Evolutionary conservation across 2,329 filamentous ascomycete species (phyloP).

Genomic region (Ophiocordyceps camponoti-rufipedis): DNA sequence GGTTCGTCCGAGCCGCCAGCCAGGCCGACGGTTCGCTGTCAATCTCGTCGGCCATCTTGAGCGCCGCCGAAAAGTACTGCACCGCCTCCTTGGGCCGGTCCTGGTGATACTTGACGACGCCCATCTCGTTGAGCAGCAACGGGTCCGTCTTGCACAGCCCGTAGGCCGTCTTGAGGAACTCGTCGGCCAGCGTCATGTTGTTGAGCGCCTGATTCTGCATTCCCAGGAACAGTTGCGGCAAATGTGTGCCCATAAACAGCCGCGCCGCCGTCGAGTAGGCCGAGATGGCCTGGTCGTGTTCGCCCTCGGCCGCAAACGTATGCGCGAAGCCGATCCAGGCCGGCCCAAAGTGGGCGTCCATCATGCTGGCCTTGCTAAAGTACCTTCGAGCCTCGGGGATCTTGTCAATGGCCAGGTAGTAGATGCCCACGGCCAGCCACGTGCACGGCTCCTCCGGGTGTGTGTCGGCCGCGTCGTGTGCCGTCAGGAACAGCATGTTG

Average conservation of each 20-base stretch:
- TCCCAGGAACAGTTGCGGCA: constrained; percentile 87
- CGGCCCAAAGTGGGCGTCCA: constrained; percentile 92
- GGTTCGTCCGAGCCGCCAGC: constrained; percentile 70
- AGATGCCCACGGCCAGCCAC: constrained; percentile 87
- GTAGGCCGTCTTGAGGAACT: constrained; percentile 85
- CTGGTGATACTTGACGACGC: constrained; percentile 89
- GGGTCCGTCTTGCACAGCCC: constrained; percentile 70
- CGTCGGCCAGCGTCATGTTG: constrained; percentile 83
- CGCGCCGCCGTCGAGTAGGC: constrained; percentile 92
- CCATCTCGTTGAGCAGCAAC: constrained; percentile 84
- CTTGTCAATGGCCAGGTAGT: constrained; percentile 78
- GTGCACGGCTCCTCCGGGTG: constrained; percentile 82
- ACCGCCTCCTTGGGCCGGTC: constrained; percentile 59
- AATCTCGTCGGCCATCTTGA: constrained; percentile 62
- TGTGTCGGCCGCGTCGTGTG: constrained; percentile 81
- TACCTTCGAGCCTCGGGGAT: constrained; percentile 88
- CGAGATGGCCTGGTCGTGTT: constrained; percentile 95
- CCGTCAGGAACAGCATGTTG: constrained; percentile 77
- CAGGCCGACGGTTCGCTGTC: constrained; percentile 68
- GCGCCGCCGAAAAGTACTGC: constrained; percentile 57
- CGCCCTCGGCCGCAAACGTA: constrained; percentile 91
- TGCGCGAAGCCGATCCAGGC: constrained; percentile 99
- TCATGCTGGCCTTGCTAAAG: constrained; percentile 93
- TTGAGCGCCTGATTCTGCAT: constrained; percentile 97
- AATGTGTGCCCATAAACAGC: constrained; percentile 89